Evolutionary conservation across 2,329 filamentous ascomycete genomes (phyloP).

Genomic region (Fusarium devonianum): DNA sequence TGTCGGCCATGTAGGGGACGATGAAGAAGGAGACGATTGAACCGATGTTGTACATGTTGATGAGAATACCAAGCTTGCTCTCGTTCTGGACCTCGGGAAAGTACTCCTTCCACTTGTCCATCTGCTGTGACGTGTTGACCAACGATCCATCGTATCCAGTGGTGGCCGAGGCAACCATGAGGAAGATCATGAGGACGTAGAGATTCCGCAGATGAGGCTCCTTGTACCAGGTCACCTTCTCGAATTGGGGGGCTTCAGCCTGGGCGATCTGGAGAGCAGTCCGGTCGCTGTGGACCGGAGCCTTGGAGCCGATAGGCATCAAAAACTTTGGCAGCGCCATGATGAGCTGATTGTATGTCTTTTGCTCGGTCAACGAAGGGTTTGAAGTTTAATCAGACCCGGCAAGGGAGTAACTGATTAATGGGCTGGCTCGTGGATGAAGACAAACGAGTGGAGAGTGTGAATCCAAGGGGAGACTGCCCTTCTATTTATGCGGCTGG

Average conservation of each 20-base stretch:
- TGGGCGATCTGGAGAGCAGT: constrained; percentile 48
- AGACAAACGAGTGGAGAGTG: constrained; percentile 18
- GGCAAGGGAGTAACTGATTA: constrained; percentile 2
- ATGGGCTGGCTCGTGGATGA: constrained; percentile 24
- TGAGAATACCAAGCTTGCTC: constrained; percentile 57
- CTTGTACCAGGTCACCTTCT: constrained; percentile 62
- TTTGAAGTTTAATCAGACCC: constrained; percentile 1
- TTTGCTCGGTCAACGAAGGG: constrained; percentile 3
- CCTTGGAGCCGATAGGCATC: constrained; percentile 37
- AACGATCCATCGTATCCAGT: constrained; percentile 69
- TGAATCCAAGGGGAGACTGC: constrained; percentile 16
- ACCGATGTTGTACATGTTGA: constrained; percentile 61
- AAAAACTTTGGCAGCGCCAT: constrained; percentile 40
- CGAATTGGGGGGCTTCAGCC: constrained; percentile 58
- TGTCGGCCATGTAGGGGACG: constrained; percentile 55
- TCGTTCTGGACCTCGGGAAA: constrained; percentile 52
- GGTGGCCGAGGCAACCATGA: constrained; percentile 67
- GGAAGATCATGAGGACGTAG: constrained; percentile 59
- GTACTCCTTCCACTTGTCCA: constrained; percentile 60
- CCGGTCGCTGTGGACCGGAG: constrained; percentile 8
- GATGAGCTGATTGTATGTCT: constrained; percentile 1
- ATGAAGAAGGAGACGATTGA: constrained; percentile 57
- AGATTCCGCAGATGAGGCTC: constrained; percentile 65
- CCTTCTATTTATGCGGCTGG: constrained; percentile 37
- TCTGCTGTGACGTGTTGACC: constrained; percentile 66